Evolutionary conservation across 176 grass and related monocot species (phyloP).

Genomic region (Eleusine coracana): DNA sequence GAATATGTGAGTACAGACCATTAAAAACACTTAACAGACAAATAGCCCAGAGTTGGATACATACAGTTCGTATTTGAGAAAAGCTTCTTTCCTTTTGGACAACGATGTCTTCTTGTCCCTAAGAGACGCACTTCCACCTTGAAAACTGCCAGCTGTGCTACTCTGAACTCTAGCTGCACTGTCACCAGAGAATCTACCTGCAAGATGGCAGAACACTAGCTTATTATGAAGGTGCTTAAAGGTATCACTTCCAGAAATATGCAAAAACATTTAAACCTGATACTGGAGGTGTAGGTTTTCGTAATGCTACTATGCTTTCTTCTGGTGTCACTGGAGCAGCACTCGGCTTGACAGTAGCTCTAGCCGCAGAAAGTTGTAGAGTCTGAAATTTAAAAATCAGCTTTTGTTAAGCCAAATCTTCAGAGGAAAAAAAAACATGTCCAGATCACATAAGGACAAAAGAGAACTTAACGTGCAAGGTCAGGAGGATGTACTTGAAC

Average conservation of each 20-base stretch:
- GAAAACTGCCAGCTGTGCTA: conserved; percentile 49
- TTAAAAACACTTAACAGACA: conserved; percentile 27
- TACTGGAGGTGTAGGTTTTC: conserved; percentile 39
- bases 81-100: conserved; percentile 95
- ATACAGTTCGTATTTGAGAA: conserved; percentile 95
- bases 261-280: conserved; percentile 37
- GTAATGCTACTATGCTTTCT: conserved; percentile 46
- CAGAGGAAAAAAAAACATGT: conserved; percentile 25
- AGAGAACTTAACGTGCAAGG: conserved; percentile 19
- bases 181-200: conserved; percentile 49
- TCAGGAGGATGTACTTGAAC: conserved; percentile 18
- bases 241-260: conserved; percentile 37
- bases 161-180: conserved; percentile 53
- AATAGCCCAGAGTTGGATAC: conserved; percentile 39
- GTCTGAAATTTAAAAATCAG: conserved; percentile 60
- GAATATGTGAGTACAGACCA: conserved; percentile 34
- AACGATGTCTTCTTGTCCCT: conserved; percentile 68
- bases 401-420: conserved; percentile 39
- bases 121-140: conserved; percentile 36
- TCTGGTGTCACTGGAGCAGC: conserved; percentile 43
- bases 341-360: conserved; percentile 59
- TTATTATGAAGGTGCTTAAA: conserved; percentile 10
- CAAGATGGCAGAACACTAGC: conserved; percentile 34
- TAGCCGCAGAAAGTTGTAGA: conserved; percentile 85
- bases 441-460: conserved; percentile 23